phyloP scores from a whole-genome alignment of 192 early-diverging fungal species.

The Coemansia sp. region DNA sequence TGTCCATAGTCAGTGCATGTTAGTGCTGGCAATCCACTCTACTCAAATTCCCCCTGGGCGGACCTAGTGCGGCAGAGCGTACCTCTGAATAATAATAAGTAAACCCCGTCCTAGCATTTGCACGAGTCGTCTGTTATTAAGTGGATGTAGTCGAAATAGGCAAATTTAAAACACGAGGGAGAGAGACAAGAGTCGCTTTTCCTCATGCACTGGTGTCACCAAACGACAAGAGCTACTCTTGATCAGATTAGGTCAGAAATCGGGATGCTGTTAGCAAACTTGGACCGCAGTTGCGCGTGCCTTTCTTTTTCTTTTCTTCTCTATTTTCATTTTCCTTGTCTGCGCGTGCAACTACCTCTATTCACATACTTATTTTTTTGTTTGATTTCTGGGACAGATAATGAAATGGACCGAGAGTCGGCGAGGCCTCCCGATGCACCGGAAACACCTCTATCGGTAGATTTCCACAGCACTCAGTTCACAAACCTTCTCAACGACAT shows the following conservation, averaged over 20 bases:
- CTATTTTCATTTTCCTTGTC: not conserved
- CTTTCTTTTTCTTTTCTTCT: not conserved
- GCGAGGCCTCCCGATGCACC: conserved; percentile 11
- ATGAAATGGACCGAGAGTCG: conserved; percentile 41
- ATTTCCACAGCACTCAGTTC: conserved; percentile 37
- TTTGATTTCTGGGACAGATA: conserved; percentile 7
- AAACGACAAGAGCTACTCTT: conserved; percentile 10
- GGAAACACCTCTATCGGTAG: conserved; percentile 22
- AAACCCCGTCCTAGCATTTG: conserved; percentile 20
- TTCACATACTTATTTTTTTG: not conserved
- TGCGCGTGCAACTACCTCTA: not conserved
- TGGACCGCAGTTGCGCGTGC: not conserved
- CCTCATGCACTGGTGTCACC: not conserved
- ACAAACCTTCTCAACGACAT: conserved; percentile 24
- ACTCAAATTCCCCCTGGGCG: not conserved
- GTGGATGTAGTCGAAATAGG: too few relatives aligned
- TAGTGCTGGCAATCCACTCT: not conserved
- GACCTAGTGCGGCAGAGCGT: not conserved
- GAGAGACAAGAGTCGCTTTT: not conserved
- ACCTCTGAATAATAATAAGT: conserved; percentile 40
- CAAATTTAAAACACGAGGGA: not conserved
- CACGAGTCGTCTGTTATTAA: not conserved
- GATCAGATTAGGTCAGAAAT: conserved; percentile 72
- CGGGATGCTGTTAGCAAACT: conserved; percentile 54
- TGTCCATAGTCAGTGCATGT: not conserved